These are phyloP conservation scores for Aspergillus ibericus DNA, from an alignment of 2,329 filamentous ascomycete species.

Conservation along the genomic window DNA sequence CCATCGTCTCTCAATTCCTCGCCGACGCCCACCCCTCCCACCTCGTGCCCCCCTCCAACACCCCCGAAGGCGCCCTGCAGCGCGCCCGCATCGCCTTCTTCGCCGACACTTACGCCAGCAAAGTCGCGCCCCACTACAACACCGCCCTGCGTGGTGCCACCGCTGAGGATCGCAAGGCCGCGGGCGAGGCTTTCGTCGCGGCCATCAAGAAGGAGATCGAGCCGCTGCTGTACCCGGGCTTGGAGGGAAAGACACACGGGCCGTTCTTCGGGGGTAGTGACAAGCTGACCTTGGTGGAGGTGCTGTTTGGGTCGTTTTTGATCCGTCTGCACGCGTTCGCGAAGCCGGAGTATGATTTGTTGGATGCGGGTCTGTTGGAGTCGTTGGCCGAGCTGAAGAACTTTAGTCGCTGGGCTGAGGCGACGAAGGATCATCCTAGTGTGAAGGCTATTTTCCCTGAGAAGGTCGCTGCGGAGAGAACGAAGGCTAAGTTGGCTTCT, in stretches of 20 bases:
- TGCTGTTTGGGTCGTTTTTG: slow-evolving; percentile 56
- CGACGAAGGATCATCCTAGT: slow-evolving; percentile 62
- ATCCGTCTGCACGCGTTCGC: slow-evolving; percentile 58
- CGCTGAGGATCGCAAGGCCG: slow-evolving; percentile 52
- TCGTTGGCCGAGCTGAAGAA: slow-evolving; percentile 56
- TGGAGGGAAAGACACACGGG: slow-evolving; percentile 36
- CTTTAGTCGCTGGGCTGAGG: slow-evolving; percentile 67
- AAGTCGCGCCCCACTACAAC: slow-evolving; percentile 54
- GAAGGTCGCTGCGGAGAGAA: slow-evolving; percentile 44
- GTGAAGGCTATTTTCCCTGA: slow-evolving; percentile 65
- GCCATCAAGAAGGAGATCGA: slow-evolving; percentile 70
- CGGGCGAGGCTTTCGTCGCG: slow-evolving; percentile 54
- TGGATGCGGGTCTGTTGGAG: slow-evolving; percentile 51
- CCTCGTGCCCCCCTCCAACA: slow-evolving; percentile 58
- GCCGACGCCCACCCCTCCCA: slow-evolving; percentile 69
- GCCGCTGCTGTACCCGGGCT: slow-evolving; percentile 57
- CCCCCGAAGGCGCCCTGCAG: slow-evolving; percentile 56
- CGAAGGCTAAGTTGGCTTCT: slow-evolving; percentile 43
- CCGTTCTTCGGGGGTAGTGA: slow-evolving; percentile 67
- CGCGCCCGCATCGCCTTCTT: slow-evolving; percentile 72
- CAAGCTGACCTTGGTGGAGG: slow-evolving; percentile 72
- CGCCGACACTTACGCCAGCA: slow-evolving; percentile 66
- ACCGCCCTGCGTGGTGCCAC: slow-evolving; percentile 50
- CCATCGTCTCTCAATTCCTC: slow-evolving; percentile 69
- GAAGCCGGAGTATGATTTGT: slow-evolving; percentile 52